A percentile compares a stretch with the other conserved stretches of the same genome.
These are phyloP conservation scores for Exophiala lecanii-corni DNA, from an alignment of 2,329 filamentous ascomycete genomes.

Conservation along the genomic window DNA sequence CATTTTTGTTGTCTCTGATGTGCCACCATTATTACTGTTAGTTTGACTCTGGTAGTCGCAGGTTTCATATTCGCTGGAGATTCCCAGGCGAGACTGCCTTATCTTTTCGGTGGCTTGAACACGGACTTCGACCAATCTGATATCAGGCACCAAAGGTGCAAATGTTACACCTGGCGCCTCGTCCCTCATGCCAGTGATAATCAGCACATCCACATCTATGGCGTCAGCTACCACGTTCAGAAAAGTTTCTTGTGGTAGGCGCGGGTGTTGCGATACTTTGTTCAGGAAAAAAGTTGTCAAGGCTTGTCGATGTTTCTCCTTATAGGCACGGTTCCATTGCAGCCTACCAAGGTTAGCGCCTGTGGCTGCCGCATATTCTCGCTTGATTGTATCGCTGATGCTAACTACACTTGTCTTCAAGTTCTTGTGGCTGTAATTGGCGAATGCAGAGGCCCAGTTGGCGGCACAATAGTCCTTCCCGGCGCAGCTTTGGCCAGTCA, in stretches of 20 bases:
- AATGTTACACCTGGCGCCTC: slow-evolving; percentile 51
- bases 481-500: slow-evolving; percentile 47
- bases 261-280: slow-evolving; percentile 42
- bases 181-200: slow-evolving; percentile 63
- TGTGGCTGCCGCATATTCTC: slow-evolving; percentile 49
- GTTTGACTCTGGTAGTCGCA: slow-evolving; percentile 16
- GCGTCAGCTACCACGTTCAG: slow-evolving; percentile 41
- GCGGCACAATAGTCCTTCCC: slow-evolving; percentile 60
- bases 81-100: slow-evolving; percentile 35
- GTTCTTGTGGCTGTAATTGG: slow-evolving; percentile 20
- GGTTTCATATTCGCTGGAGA: slow-evolving; percentile 2
- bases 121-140: slow-evolving; percentile 51
- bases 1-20: slow-evolving; percentile 24
- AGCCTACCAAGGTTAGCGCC: slow-evolving; percentile 48
- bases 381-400: slow-evolving; percentile 57
- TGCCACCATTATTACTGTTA: slow-evolving; percentile 21
- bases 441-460: slow-evolving; percentile 47
- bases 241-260: slow-evolving; percentile 51
- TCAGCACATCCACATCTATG: slow-evolving; percentile 48
- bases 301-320: slow-evolving; percentile 54
- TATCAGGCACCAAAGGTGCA: slow-evolving; percentile 51
- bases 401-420: slow-evolving; percentile 44
- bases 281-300: slow-evolving; percentile 50
- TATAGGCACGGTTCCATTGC: slow-evolving; percentile 54
- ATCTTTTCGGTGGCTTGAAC: slow-evolving; percentile 41